These are phyloP conservation scores for Ophiorrhiza pumila DNA, from an alignment of 257 asterid genomes.

Conservation along the genomic window DNA sequence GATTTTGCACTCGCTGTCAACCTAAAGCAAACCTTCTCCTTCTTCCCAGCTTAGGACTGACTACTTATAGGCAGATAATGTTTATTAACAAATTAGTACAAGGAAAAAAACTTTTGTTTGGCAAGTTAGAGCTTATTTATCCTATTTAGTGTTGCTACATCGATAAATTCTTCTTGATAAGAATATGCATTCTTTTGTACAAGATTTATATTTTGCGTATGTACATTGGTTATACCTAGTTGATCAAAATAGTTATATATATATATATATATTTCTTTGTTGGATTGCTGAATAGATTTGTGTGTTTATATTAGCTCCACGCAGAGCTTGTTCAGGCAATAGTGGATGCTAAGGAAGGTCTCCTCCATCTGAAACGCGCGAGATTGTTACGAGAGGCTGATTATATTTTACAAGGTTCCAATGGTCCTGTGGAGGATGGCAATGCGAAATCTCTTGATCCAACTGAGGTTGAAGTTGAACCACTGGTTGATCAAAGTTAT, in stretches of 20 bases:
- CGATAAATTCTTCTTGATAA: background rate
- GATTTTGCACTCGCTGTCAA: too few relatives aligned
- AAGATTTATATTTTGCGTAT: background rate
- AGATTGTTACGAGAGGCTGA: conserved; percentile 77
- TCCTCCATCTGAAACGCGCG: conserved; percentile 72
- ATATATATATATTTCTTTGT: background rate
- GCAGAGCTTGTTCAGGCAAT: conserved; percentile 74
- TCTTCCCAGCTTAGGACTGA: too few relatives aligned
- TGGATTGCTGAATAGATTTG: conserved; percentile 8
- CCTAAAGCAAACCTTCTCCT: too few relatives aligned
- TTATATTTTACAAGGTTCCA: conserved; percentile 39
- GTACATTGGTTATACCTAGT: background rate
- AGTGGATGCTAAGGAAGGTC: conserved; percentile 84
- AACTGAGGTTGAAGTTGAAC: conserved; percentile 44
- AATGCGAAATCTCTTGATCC: conserved; percentile 50
- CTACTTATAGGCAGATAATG: too few relatives aligned
- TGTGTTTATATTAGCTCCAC: conserved; percentile 43
- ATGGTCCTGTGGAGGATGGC: conserved; percentile 30
- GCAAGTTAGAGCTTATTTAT: background rate
- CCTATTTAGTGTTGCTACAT: background rate
- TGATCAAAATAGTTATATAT: background rate
- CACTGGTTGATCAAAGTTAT: conserved; percentile 48
- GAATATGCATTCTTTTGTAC: background rate
- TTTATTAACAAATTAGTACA: too few relatives aligned
- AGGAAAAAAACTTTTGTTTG: background rate